These are phyloP conservation scores for Chimonanthus praecox DNA, from an alignment of 164 flowering plant species.

Conservation along the genomic window DNA sequence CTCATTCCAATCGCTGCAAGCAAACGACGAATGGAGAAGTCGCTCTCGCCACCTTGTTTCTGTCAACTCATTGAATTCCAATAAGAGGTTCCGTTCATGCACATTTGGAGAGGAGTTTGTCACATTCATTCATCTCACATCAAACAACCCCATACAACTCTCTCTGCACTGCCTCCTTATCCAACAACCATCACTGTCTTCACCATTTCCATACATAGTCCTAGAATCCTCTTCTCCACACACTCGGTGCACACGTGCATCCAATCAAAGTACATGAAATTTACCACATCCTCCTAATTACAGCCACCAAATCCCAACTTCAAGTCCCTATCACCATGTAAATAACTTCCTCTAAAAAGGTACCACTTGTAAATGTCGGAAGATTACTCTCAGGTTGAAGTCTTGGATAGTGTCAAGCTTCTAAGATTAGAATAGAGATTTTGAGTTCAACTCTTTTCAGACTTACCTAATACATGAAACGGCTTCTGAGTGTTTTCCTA, in stretches of 20 bases:
- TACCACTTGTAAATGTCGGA: too few relatives aligned
- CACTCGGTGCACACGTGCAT: neutral
- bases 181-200: neutral
- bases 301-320: too few relatives aligned
- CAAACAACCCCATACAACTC: neutral
- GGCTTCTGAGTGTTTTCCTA: too few relatives aligned
- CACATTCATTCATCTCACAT: neutral
- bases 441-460: too few relatives aligned
- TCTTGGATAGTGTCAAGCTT: too few relatives aligned
- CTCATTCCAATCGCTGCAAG: neutral
- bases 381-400: too few relatives aligned
- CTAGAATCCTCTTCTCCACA: neutral
- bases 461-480: too few relatives aligned
- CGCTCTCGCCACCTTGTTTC: neutral
- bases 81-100: neutral
- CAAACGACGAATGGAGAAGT: neutral
- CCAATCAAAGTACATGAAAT: too few relatives aligned
- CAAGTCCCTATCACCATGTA: too few relatives aligned
- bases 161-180: neutral
- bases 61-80: neutral
- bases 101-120: neutral
- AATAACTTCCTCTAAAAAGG: too few relatives aligned
- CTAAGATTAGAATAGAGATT: too few relatives aligned
- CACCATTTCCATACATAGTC: neutral
- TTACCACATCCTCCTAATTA: too few relatives aligned